Percentiles rank a stretch among this genome's conserved stretches.
phyloP scores from a whole-genome alignment of 1,139 yeast species.

The Sugiyamaella grinbergsii region DNA sequence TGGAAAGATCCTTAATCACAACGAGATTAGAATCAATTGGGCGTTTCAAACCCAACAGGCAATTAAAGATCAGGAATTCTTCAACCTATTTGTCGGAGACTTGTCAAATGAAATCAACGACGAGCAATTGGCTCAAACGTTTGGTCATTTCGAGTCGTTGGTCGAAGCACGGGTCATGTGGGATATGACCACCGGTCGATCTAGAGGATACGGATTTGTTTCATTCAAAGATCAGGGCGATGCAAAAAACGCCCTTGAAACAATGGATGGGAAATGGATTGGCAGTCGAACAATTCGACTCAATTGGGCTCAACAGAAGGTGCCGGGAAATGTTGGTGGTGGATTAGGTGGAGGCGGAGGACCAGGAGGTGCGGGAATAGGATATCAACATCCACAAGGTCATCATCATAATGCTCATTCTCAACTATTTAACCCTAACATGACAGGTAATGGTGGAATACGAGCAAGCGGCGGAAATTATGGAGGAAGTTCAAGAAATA shows the following conservation, averaged over 20 bases:
- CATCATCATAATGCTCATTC: constrained; percentile 91
- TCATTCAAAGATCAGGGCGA: constrained; percentile 67
- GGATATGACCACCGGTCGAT: constrained; percentile 93
- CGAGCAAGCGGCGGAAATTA: constrained; percentile 45
- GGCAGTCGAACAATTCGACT: constrained; percentile 78
- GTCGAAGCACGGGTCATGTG: constrained; percentile 94
- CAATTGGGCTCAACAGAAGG: constrained; percentile 85
- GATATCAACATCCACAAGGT: constrained; percentile 88
- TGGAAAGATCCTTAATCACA: constrained; percentile 46
- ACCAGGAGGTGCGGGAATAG: no score
- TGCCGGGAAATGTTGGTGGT: constrained; percentile 38
- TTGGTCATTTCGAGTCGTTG: constrained; percentile 61
- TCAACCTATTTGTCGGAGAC: constrained; percentile 84
- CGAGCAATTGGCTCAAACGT: constrained; percentile 62
- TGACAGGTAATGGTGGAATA: constrained; percentile 50
- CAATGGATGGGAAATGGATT: constrained; percentile 74
- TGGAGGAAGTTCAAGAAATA: constrained; percentile 40
- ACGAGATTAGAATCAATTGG: constrained; percentile 70
- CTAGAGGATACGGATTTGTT: constrained; percentile 93
- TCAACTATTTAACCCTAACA: constrained; percentile 50
- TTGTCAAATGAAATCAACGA: constrained; percentile 82
- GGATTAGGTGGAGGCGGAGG: constrained; percentile 58
- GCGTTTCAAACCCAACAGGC: constrained; percentile 78
- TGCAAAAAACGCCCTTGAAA: constrained; percentile 71
- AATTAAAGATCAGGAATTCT: constrained; percentile 54